phyloP scores from a whole-genome alignment of 1,139 yeast genomes.

The Lodderomyces jiufengensis region DNA sequence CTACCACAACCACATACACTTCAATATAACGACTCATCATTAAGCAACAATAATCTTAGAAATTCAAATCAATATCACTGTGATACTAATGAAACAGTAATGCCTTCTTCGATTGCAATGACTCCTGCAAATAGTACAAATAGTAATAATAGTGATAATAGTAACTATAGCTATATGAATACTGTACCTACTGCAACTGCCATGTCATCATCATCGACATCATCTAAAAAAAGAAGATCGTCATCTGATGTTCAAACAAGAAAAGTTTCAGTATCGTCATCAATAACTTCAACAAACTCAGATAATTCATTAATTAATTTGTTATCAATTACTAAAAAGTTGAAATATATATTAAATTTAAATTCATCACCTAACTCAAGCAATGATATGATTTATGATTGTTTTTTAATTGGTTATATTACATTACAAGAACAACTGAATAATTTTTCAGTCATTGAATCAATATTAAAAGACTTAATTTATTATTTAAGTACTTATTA shows the following conservation, averaged over 20 bases:
- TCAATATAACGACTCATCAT: too few relatives aligned
- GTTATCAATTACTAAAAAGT: constrained; percentile 32
- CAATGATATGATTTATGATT: constrained; percentile 21
- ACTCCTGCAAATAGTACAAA: constrained; percentile 5
- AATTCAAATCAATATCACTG: too few relatives aligned
- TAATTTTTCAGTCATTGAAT: constrained; percentile 22
- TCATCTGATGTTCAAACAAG: constrained; percentile 4
- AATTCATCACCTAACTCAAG: background rate
- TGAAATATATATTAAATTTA: constrained; percentile 16
- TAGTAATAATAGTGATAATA: constrained; percentile 2
- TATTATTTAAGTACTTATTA: constrained; percentile 23
- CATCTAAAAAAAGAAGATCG: constrained; percentile 7
- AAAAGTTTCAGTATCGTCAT: constrained; percentile 3
- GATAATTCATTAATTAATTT: constrained; percentile 30
- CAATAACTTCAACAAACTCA: constrained; percentile 7
- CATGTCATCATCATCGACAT: background rate
- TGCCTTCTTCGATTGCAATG: constrained; percentile 3
- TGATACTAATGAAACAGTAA: too few relatives aligned
- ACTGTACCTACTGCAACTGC: constrained; percentile 1
- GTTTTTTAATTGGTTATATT: constrained; percentile 34
- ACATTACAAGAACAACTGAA: constrained; percentile 18
- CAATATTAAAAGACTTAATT: constrained; percentile 22
- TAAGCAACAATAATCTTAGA: too few relatives aligned
- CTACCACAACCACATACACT: too few relatives aligned
- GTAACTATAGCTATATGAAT: too few relatives aligned